Conservation (phyloP, 2,329 filamentous ascomycete genomes). For the Epichloe scottii region DNA sequence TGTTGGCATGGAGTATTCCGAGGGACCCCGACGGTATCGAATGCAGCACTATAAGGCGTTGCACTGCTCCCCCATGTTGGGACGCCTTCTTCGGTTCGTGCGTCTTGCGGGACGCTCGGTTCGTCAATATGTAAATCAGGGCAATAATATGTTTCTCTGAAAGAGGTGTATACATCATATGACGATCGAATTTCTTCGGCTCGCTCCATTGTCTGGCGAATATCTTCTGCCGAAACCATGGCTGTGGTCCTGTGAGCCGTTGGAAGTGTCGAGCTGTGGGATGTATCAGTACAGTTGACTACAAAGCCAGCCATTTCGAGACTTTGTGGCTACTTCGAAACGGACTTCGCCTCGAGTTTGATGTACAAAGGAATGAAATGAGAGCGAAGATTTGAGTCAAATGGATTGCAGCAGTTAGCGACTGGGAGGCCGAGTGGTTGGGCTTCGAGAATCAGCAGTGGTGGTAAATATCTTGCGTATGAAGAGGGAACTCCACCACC, state of each 20-base stretch:
- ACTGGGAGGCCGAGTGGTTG: neutral
- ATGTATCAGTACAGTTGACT: neutral
- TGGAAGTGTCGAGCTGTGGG: neutral
- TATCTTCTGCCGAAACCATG: neutral
- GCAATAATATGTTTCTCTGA: slow-evolving; percentile 1
- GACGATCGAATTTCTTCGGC: neutral
- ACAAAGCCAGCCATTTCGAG: neutral
- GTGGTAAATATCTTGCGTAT: neutral
- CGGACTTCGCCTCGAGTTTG: neutral
- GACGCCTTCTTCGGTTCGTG: neutral
- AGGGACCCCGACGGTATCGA: slow-evolving; percentile 7
- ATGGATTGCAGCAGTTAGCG: too few species aligned
- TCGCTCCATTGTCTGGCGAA: neutral
- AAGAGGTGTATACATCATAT: neutral
- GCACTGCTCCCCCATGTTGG: slow-evolving; percentile 5
- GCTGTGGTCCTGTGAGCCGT: neutral
- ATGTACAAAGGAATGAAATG: neutral
- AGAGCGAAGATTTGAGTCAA: too few species aligned
- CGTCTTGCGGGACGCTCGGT: neutral
- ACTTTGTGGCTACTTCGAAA: neutral
- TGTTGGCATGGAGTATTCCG: slow-evolving; percentile 12
- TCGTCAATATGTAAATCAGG: slow-evolving; percentile 1
- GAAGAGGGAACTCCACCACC: neutral
- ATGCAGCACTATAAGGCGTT: slow-evolving; percentile 7
- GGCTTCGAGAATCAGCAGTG: neutral